Percentiles rank a stretch among this genome's conserved stretches.
These are phyloP conservation scores for Rhizopogon vinicolor DNA, from an alignment of 768 basidiomycete genomes.

Conservation along the genomic window DNA sequence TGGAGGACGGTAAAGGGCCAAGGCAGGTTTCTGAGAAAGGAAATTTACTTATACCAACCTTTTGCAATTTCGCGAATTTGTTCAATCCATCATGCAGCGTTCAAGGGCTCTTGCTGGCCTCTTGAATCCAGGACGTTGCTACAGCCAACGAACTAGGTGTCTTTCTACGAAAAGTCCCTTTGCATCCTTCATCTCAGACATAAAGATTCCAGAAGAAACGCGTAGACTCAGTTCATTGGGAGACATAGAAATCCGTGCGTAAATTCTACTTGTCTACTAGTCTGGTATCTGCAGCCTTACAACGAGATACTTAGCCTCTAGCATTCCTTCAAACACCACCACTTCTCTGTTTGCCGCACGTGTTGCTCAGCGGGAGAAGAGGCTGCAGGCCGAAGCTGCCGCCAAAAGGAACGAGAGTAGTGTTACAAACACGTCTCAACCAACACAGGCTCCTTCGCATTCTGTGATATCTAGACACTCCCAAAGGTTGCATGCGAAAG, in stretches of 20 bases:
- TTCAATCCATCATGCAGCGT: slow-evolving; percentile 1
- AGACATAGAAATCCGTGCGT: slow-evolving; percentile 20
- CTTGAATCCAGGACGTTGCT: not conserved
- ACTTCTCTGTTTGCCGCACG: slow-evolving; percentile 4
- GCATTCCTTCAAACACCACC: not conserved
- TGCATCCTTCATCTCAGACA: slow-evolving; percentile 2
- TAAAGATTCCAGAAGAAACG: not conserved
- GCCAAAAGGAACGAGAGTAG: not conserved
- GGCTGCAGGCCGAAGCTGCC: not conserved
- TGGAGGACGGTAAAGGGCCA: too few relatives aligned
- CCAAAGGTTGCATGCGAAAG: not conserved
- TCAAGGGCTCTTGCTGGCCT: slow-evolving; percentile 2
- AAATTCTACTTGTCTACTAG: not conserved
- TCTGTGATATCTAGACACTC: not conserved
- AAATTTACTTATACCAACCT: not conserved
- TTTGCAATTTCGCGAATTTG: not conserved
- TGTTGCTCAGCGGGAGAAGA: not conserved
- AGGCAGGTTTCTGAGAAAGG: not conserved
- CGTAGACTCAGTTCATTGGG: slow-evolving; percentile 13
- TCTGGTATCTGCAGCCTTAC: not conserved
- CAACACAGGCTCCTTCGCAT: not conserved
- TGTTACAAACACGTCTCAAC: not conserved
- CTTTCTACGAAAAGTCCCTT: not conserved
- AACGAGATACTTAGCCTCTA: not conserved
- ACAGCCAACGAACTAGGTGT: not conserved